Evolutionary conservation across 1,284 basidiomycete species (phyloP), one percentile per base, ranked within the genome.

Genomic region (Uromyces viciae-fabae): DNA sequence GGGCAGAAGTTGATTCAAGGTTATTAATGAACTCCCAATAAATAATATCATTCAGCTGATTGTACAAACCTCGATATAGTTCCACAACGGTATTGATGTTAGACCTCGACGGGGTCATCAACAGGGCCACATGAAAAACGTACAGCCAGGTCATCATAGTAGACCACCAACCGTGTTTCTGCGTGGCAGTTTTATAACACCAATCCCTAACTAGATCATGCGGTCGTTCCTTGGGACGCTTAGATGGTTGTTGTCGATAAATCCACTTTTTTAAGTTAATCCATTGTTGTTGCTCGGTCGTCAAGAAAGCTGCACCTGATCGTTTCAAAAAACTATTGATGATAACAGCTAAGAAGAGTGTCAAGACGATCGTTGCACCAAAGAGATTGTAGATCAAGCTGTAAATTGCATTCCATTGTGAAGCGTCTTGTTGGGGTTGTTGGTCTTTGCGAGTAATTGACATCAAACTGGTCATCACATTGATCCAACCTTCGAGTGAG

Each of bases 111-210:
- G 58, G 36, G 14, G 79, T 81, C 94, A 95, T 94, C 77, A 99
- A 88, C 8, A 91, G 90, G 58, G 94, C 84, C 60, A 98, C 92
- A 84, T 98, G 95, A n/a, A 93, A 81, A 43, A 93, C 87, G 85
- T 96, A 96, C 33, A 97, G 85, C 17, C 90, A 85, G 0, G 94
- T 95, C 90, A 96, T 93, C 81, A 87, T 88, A 71, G 92, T 89
- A 22, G 92, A 90, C 95, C 96, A 99, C 91, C 92, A 95, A 0
- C 96, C 96, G 83, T 95, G 92, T 86, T 98, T 98, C 81, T 91
- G 89, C 28, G 94, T 91, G 0, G 95, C 94, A 43, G 94, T 90
- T 82, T 95, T 92, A 86, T 92, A 98, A 86, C 96, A 98, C 95
- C 96, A 98, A 28, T 89, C 88, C 66, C 92, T 88, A 33, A 95